Evolutionary conservation across 2,329 filamentous ascomycete genomes (phyloP).

Genomic region (Colletotrichum ledebouriae): DNA sequence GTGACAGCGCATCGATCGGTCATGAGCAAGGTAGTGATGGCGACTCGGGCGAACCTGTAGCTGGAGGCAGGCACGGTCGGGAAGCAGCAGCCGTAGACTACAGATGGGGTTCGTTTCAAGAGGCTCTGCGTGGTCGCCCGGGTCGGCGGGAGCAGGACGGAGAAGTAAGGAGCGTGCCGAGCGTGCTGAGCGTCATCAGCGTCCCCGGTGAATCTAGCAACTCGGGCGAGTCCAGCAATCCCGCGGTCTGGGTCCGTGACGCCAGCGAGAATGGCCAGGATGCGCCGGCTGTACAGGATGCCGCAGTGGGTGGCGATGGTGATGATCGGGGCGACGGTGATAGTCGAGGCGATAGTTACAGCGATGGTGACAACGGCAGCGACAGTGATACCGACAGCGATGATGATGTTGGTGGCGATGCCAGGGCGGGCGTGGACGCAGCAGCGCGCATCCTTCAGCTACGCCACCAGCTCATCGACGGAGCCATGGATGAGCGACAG

Average conservation of each 20-base stretch:
- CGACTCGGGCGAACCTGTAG: neutral
- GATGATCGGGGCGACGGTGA: neutral
- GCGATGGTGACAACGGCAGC: neutral
- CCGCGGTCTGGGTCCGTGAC: neutral
- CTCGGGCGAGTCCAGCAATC: neutral
- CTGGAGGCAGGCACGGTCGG: neutral
- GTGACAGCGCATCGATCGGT: neutral
- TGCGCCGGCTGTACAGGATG: neutral
- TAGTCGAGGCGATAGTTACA: too few relatives aligned
- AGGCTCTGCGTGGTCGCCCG: neutral
- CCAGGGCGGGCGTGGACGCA: neutral
- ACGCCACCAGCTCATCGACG: conserved; percentile 4
- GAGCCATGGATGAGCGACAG: neutral
- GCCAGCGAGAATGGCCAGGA: neutral
- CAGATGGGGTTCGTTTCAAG: neutral
- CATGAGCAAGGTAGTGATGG: too few relatives aligned
- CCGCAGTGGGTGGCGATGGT: neutral
- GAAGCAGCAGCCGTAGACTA: neutral
- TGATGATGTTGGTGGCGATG: neutral
- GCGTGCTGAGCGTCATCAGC: neutral
- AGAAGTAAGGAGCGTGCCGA: neutral
- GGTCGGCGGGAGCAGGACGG: neutral
- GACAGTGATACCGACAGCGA: neutral
- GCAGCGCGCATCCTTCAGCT: conserved; percentile 1
- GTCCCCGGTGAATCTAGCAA: neutral